phyloP scores from a whole-genome alignment of 257 asterid species.

The Gentiana macrophylla region DNA sequence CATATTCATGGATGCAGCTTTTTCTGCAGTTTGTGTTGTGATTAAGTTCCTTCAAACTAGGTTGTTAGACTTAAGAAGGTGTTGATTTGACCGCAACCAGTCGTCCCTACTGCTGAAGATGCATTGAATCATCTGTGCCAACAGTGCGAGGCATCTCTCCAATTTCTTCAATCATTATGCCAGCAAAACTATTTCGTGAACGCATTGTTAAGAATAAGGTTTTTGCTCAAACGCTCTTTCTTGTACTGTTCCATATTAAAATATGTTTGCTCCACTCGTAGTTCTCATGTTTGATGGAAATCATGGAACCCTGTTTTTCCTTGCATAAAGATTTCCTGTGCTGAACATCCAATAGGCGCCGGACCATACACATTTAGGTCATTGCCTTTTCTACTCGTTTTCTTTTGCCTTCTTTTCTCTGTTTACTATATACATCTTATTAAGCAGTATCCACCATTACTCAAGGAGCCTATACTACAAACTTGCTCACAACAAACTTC shows the following conservation, averaged over 20 bases:
- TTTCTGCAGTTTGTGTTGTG: slow-evolving; percentile 69
- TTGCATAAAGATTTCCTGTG: no score
- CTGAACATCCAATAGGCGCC: no score
- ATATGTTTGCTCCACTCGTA: neutral
- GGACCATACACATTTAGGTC: no score
- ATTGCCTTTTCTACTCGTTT: no score
- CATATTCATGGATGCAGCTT: slow-evolving; percentile 69
- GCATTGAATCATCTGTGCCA: slow-evolving; percentile 77
- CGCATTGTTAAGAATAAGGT: slow-evolving; percentile 85
- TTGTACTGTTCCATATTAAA: slow-evolving; percentile 2
- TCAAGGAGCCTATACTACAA: no score
- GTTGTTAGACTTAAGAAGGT: slow-evolving; percentile 49
- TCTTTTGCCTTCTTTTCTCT: no score
- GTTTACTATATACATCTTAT: no score
- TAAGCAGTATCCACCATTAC: no score
- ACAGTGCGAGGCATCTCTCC: slow-evolving; percentile 92
- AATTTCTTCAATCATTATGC: slow-evolving; percentile 76
- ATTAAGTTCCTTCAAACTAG: slow-evolving; percentile 61
- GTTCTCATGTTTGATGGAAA: neutral
- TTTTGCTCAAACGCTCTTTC: slow-evolving; percentile 9
- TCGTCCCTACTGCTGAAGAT: slow-evolving; percentile 50
- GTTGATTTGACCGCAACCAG: slow-evolving; percentile 33
- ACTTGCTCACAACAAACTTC: no score
- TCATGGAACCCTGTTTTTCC: neutral
- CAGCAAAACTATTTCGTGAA: slow-evolving; percentile 81